Base-by-base conservation (phyloP, 257 asterid species). In the Coffea eugenioides region DNA sequence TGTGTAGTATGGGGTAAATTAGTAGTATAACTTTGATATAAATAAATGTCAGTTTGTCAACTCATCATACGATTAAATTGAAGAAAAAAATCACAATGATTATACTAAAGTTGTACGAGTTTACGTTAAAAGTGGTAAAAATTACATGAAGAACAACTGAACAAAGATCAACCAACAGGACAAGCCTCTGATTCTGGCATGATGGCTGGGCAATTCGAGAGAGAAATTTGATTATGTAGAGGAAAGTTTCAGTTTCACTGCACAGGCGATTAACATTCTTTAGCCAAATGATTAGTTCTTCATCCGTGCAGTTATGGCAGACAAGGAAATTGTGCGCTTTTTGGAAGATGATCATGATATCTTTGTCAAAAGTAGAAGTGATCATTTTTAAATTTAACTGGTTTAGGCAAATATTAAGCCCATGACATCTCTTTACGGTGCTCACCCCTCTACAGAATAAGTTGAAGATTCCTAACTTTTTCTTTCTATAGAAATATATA, bases 251-350 rank as follows among this genome's bases (percentile, higher is more conserved):
- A 86, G 16, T 3, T 62, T 23, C 41, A 27, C 45, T 83, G 84
- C 82, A 68, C 82, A 83, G 78, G 16, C 78, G 5, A 10, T 54
- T n/a, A 69, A 78, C 49, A 57, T 78, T 80, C 82, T 80, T 81
- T 46, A 75, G 41, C 48, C 85, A 80, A 82, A 77, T 83, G 78
- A 77, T 77, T 79, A 69, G 8, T 54, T 25, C 65, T 67, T 68
- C 12, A 75, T 57, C 83, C 76, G 48, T 77, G 70, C 49, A 57
- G 13, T 84, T 64, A 71, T 89, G 91, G 93, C 93, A 84, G 90
- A 86, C 93, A 84, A 68, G 9, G 82, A 69, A 77, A 79, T 27
- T 57, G 36, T 82, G 80, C 41, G 51, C 74, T 75, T 77, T 72
- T 73, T 59, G 34, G 31, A 46, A 70, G 72, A 73, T 86, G 76